Evolutionary conservation across 805 yeast species (phyloP).

Genomic region (Ogataea henricii): DNA sequence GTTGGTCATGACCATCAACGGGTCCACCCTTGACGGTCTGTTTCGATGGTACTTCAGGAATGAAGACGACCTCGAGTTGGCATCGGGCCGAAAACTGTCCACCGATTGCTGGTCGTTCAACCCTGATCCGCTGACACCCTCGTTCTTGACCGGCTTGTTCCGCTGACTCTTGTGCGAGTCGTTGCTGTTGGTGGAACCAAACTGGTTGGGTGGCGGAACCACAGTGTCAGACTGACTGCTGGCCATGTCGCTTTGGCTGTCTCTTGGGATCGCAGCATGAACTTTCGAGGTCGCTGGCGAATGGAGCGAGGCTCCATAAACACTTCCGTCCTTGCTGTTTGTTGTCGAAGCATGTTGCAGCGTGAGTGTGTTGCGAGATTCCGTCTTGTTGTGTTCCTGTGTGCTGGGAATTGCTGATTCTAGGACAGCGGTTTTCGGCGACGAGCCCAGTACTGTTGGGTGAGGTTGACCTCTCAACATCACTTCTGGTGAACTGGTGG

Average conservation of each 20-base stretch:
- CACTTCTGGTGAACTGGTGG: conserved; percentile 4
- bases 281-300: conserved; percentile 19
- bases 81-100: conserved; percentile 9
- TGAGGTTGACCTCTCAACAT: conserved; percentile 11
- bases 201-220: conserved; percentile 15
- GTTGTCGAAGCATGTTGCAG: background rate
- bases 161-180: conserved; percentile 11
- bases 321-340: conserved; percentile 11
- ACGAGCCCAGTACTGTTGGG: conserved; percentile 4
- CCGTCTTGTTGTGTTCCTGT: background rate
- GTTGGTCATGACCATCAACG: conserved; percentile 5
- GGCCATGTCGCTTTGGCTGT: conserved; percentile 20
- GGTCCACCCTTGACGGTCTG: conserved; percentile 9
- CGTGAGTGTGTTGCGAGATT: background rate
- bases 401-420: background rate
- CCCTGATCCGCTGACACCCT: background rate
- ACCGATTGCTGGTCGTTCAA: conserved; percentile 8
- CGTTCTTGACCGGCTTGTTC: background rate
- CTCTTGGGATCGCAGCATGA: conserved; percentile 10
- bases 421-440: background rate
- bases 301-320: conserved; percentile 8
- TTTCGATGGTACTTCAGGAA: conserved; percentile 7
- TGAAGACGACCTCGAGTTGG: conserved; percentile 15
- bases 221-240: conserved; percentile 26
- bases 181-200: conserved; percentile 18